These are phyloP conservation scores for Colletotrichum sp. DNA, from an alignment of 2,329 filamentous ascomycete species.

Conservation along the genomic window DNA sequence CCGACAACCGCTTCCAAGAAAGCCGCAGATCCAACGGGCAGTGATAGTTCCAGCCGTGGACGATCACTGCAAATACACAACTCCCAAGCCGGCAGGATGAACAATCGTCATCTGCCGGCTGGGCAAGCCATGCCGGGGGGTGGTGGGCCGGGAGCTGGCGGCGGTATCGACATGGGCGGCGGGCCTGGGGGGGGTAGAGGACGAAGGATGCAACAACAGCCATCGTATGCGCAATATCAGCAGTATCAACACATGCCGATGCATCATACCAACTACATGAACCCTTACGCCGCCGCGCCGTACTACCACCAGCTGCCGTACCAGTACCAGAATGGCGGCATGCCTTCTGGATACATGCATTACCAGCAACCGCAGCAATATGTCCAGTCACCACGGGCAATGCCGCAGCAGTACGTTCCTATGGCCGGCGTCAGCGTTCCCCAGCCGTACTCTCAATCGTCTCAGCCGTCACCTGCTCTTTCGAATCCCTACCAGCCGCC, in stretches of 20 bases:
- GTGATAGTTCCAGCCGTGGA: conserved; percentile 23
- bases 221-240: conserved; percentile 34
- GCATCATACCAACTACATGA: conserved; percentile 52
- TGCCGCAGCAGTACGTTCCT: conserved; percentile 56
- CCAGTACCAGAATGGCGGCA: conserved; percentile 59
- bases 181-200: conserved; percentile 35
- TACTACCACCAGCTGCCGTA: conserved; percentile 61
- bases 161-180: conserved; percentile 34
- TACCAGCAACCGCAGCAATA: conserved; percentile 48
- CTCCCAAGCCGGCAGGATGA: conserved; percentile 77
- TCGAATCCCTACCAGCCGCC: conserved; percentile 63
- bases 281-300: conserved; percentile 48
- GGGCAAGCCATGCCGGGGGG: conserved; percentile 66
- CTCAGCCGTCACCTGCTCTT: conserved; percentile 56
- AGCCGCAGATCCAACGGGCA: conserved; percentile 9
- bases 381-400: conserved; percentile 52
- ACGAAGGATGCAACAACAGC: conserved; percentile 41
- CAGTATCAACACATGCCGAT: conserved; percentile 37
- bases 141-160: conserved; percentile 24
- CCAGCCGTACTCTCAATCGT: conserved; percentile 52
- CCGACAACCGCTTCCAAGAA: conserved; percentile 6
- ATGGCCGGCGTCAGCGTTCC: conserved; percentile 51
- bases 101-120: conserved; percentile 77
- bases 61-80: conserved; percentile 25
- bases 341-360: conserved; percentile 52